Evolutionary conservation across 768 basidiomycete species (phyloP).

Genomic region (Boletus eberwhitei): DNA sequence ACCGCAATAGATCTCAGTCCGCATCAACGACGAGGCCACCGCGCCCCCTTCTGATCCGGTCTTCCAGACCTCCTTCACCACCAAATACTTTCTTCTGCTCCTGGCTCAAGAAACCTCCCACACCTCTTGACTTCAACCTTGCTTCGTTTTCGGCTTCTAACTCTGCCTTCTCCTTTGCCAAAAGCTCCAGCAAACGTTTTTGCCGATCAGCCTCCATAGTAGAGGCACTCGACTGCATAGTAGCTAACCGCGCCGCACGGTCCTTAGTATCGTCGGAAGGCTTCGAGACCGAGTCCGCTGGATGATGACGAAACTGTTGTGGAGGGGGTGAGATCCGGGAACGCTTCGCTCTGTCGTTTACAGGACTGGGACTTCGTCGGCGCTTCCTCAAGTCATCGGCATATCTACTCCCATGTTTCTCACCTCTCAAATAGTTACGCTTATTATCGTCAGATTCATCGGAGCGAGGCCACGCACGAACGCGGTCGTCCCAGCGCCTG

Average conservation of each 20-base stretch:
- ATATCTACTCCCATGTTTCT: conserved; percentile 21
- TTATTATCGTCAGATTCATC: conserved; percentile 49
- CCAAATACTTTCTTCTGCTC: conserved; percentile 87
- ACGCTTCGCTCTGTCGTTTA: conserved; percentile 41
- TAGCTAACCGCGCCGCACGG: conserved; percentile 82
- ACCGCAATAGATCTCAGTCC: conserved; percentile 19
- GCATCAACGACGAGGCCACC: conserved; percentile 66
- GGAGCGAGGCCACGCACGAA: conserved; percentile 46
- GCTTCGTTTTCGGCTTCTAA: conserved; percentile 66
- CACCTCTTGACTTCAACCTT: conserved; percentile 69
- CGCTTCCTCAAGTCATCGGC: conserved; percentile 38
- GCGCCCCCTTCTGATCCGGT: conserved; percentile 69
- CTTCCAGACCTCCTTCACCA: conserved; percentile 73
- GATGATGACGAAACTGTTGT: conserved; percentile 18
- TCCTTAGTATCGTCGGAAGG: conserved; percentile 39
- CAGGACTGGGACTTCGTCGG: conserved; percentile 35
- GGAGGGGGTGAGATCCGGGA: conserved; percentile 44
- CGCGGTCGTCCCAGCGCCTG: conserved; percentile 18
- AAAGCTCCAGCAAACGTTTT: conserved; percentile 60
- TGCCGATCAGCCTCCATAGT: conserved; percentile 65
- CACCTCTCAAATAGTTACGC: conserved; percentile 28
- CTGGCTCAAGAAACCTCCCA: conserved; percentile 75
- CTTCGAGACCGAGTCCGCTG: conserved; percentile 11
- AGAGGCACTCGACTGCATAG: conserved; percentile 80
- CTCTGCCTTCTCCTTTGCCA: conserved; percentile 78